Conservation (phyloP, 1,139 yeast species). For the Geotrichum carabidarum region DNA sequence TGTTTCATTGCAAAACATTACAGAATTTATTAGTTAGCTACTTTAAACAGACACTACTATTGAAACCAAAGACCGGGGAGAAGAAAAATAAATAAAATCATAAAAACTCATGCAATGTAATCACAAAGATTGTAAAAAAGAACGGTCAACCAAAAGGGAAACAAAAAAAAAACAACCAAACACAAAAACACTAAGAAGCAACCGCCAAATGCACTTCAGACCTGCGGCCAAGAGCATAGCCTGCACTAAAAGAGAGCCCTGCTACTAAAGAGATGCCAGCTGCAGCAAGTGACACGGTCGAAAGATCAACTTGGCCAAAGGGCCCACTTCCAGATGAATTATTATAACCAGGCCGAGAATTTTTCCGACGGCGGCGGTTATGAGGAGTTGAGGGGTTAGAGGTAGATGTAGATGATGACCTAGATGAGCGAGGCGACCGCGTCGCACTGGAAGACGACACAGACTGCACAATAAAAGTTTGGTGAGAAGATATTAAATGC, state of each 20-base stretch:
- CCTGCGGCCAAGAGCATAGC: constrained; percentile 30
- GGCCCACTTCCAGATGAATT: constrained; percentile 1
- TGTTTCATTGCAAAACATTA: no score
- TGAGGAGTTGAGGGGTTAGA: neutral
- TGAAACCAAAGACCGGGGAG: no score
- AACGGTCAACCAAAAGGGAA: neutral
- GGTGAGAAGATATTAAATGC: neutral
- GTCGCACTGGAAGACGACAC: neutral
- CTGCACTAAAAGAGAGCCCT: constrained; percentile 33
- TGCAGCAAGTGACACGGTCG: constrained; percentile 28
- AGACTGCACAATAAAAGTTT: neutral
- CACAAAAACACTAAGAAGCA: constrained; percentile 4
- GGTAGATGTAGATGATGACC: neutral
- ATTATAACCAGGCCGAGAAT: neutral
- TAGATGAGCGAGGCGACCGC: neutral
- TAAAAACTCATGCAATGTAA: neutral
- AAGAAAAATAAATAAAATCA: neutral
- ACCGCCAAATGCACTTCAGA: constrained; percentile 12
- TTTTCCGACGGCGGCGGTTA: constrained; percentile 8
- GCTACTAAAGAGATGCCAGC: constrained; percentile 34
- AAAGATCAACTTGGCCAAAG: constrained; percentile 20
- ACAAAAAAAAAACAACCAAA: neutral
- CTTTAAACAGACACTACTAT: no score
- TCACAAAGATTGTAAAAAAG: neutral
- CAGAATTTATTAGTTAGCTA: no score